Evolutionary conservation across 106 monocot genomes (phyloP).

Genomic region (Allium fistulosum): DNA sequence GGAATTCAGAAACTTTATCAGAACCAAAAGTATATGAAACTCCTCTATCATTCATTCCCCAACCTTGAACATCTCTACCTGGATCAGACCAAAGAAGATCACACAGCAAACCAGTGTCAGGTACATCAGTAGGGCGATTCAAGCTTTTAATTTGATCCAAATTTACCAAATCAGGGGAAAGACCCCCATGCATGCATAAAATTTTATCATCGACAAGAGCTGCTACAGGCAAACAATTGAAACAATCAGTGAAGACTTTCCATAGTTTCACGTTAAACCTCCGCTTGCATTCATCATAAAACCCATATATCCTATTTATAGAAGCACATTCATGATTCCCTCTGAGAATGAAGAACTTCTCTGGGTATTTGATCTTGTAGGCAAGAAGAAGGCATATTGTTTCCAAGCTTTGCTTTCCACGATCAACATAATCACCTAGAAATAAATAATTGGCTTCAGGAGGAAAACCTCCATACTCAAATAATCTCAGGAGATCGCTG

Average conservation of each 20-base stretch:
- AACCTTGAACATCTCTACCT: slow-evolving; percentile 36
- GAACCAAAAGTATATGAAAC: slow-evolving; percentile 48
- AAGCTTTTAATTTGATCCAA: slow-evolving; percentile 35
- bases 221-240: slow-evolving; percentile 44
- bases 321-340: slow-evolving; percentile 1
- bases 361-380: too few species aligned
- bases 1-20: slow-evolving; percentile 39
- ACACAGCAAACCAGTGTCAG: slow-evolving; percentile 37
- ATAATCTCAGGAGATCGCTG: too few species aligned
- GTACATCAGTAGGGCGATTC: slow-evolving; percentile 31
- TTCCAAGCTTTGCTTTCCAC: too few species aligned
- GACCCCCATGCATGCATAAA: slow-evolving; percentile 55
- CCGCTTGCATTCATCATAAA: slow-evolving; percentile 51
- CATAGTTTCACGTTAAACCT: slow-evolving; percentile 40
- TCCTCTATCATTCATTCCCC: slow-evolving; percentile 48
- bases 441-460: too few species aligned
- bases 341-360: too few species aligned
- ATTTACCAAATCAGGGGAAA: slow-evolving; percentile 35
- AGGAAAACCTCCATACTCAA: too few species aligned
- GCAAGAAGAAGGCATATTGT: too few species aligned
- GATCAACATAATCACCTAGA: too few species aligned
- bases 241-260: slow-evolving; percentile 9
- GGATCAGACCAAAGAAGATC: slow-evolving; percentile 40
- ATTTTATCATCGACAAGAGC: slow-evolving; percentile 44
- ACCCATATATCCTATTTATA: slow-evolving; percentile 42